Base-by-base conservation (phyloP, 352 stramenopile genomes). In the Phytophthora lateralis region DNA sequence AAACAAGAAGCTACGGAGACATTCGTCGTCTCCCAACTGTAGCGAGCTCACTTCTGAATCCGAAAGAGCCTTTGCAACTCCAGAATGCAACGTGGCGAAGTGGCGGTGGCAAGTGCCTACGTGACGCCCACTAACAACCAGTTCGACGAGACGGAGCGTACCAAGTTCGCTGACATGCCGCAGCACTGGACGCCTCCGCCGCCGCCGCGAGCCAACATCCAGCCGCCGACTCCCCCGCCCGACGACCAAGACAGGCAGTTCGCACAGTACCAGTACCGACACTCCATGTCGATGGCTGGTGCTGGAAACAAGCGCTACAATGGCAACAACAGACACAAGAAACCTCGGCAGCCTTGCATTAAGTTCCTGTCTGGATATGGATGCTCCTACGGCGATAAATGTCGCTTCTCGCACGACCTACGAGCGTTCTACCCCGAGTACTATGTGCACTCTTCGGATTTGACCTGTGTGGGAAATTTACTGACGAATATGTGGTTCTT, bases 351-450 rank as follows among this genome's bases (percentile, higher is more conserved):
- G 27, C 32, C 49, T n/a, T 91, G 82, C 48, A 58, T 76, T 6
- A 79, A 80, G 43, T 89, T 88, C 49, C 24, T 69, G 3, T 63
- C 69, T 0, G 58, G 59, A 21, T 80, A 73, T 17, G 73, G 46
- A 5, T 93, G 85, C 34, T 30, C 24, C 3, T 91, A 85, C 27
- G 85, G 82, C 4, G 44, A 54, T 29, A 74, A 71, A 12, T 93
- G 85, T 53, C 82, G 61, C 39, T 93, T 77, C 42, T 85, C 75
- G 0, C 85, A 93, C 44, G 73, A 86, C 5, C 17, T 60, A 3
- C 47, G 54, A 50, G 37, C 34, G 4, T 53, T 69, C 46, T 71
- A 68, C 39, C 55, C 69, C 8, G 46, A 42, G 7, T 71, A 66
- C 34, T 60, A 71, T 49, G 35, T 15, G 50, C 59, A 4, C 15